These are phyloP conservation scores for Trichocladium antarcticum DNA, from an alignment of 495 filamentous ascomycete genomes.

Conservation along the genomic window DNA sequence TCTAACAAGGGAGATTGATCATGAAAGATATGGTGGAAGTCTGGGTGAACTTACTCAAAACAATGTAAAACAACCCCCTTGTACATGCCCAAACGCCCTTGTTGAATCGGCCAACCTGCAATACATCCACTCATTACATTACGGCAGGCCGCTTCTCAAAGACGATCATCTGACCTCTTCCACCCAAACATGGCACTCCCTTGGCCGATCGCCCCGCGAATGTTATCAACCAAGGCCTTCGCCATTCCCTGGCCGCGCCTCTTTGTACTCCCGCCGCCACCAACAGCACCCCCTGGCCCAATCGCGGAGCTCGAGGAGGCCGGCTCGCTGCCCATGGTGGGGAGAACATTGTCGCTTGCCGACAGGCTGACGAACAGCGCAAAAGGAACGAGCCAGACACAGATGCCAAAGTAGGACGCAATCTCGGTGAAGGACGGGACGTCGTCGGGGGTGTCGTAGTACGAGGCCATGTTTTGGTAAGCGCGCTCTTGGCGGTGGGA, in stretches of 20 bases:
- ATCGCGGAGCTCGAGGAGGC: constrained; percentile 17
- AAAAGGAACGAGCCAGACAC: constrained; percentile 94
- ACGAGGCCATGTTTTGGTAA: constrained; percentile 38
- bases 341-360: constrained; percentile 87
- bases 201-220: constrained; percentile 61
- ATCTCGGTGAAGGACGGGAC: constrained; percentile 88
- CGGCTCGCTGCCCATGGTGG: constrained; percentile 56
- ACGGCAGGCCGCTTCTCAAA: no score
- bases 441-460: constrained; percentile 46
- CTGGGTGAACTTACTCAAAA: no score
- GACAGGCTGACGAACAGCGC: constrained; percentile 86
- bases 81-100: no score
- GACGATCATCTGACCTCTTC: constrained; percentile 36
- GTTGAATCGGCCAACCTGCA: no score
- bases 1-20: no score
- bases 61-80: no score
- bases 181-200: constrained; percentile 60
- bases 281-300: constrained; percentile 18
- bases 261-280: constrained; percentile 38
- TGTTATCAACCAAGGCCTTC: constrained; percentile 73
- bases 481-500: constrained; percentile 47
- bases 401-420: constrained; percentile 89
- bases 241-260: constrained; percentile 70
- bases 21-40: no score
- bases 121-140: no score